Conservation (phyloP, 1,284 basidiomycete species). For the Cutaneotrichosporon cutaneum region DNA sequence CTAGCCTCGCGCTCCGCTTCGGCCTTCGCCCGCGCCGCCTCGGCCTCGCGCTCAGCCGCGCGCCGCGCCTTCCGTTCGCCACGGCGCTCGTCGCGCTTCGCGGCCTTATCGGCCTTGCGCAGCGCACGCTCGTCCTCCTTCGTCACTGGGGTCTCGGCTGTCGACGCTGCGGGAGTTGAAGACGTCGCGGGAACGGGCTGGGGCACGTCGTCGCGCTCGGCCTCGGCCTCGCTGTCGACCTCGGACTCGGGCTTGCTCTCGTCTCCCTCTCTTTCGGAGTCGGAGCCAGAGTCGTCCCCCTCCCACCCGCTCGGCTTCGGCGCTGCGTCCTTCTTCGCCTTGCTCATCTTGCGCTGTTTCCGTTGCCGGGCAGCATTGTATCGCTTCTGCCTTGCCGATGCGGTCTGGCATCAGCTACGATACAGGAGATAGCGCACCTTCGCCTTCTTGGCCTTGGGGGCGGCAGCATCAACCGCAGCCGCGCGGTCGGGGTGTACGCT, state of each 20-base stretch:
- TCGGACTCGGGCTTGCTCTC: background rate
- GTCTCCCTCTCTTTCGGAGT: conserved; percentile 17
- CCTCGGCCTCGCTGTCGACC: conserved; percentile 16
- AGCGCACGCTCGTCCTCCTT: conserved; percentile 14
- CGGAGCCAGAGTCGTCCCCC: conserved; percentile 17
- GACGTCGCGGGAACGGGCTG: too few species aligned
- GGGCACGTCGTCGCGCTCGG: background rate
- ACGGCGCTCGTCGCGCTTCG: conserved; percentile 24
- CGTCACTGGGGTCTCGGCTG: background rate
- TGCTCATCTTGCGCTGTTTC: conserved; percentile 60
- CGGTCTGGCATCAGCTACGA: conserved; percentile 14
- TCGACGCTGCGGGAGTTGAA: background rate
- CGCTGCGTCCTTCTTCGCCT: conserved; percentile 48
- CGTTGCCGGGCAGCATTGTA: conserved; percentile 61
- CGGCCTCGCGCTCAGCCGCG: conserved; percentile 15
- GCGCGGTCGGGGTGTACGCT: conserved; percentile 20
- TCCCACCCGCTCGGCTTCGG: conserved; percentile 44
- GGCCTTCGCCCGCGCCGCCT: conserved; percentile 9
- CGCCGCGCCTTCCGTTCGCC: conserved; percentile 20
- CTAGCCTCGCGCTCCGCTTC: background rate
- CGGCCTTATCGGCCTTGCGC: conserved; percentile 21
- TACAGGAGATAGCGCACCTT: conserved; percentile 27
- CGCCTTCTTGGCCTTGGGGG: conserved; percentile 22
- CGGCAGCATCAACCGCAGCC: conserved; percentile 8
- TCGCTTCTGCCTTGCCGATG: conserved; percentile 60